Evolutionary conservation across 495 filamentous ascomycete species (phyloP).

Genomic region (Penicillium coffeae): DNA sequence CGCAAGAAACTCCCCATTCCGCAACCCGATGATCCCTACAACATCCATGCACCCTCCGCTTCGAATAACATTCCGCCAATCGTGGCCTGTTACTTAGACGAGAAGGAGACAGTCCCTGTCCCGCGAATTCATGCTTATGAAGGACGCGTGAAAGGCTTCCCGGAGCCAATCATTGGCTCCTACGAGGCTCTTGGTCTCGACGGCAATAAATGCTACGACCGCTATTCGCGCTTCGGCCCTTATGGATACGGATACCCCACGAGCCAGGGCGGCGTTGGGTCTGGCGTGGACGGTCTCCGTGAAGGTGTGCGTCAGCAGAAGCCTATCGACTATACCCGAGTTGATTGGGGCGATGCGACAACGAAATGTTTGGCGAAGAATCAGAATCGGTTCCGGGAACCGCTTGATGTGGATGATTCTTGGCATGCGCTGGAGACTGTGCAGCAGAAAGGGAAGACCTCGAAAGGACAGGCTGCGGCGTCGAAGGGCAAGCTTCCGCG

Average conservation of each 20-base stretch:
- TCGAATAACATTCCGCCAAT: neutral
- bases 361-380: constrained; percentile 57
- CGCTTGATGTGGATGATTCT: neutral
- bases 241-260: constrained; percentile 41
- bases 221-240: constrained; percentile 41
- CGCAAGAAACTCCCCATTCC: neutral
- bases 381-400: constrained; percentile 44
- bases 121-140: neutral
- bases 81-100: neutral
- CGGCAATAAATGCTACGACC: constrained; percentile 41
- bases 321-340: constrained; percentile 48
- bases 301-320: neutral
- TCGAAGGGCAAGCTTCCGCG: constrained; percentile 16
- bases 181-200: constrained; percentile 39
- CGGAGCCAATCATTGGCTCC: constrained; percentile 37
- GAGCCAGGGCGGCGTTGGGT: neutral
- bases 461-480: neutral
- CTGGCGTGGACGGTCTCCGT: neutral
- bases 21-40: neutral
- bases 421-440: neutral
- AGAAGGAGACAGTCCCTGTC: neutral
- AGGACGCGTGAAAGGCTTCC: constrained; percentile 17
- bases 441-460: too few species aligned
- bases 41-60: too few species aligned
- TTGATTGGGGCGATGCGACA: constrained; percentile 67